Evolutionary conservation across 805 yeast species (phyloP).

Genomic region (Deakozyma indianensis): DNA sequence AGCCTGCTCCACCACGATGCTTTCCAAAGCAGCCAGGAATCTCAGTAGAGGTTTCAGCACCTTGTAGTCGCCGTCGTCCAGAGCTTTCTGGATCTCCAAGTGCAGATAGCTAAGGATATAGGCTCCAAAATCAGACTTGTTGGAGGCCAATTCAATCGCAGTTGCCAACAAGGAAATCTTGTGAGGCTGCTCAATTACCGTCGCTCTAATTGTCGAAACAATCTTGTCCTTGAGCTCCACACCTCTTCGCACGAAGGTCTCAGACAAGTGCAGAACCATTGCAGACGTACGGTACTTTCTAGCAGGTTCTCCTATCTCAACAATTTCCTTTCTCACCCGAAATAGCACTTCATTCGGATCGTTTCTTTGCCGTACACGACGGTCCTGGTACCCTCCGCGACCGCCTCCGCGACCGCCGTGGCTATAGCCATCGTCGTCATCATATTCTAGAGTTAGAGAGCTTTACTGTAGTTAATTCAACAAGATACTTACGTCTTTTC

Average conservation of each 20-base stretch:
- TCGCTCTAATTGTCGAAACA: slow-evolving; percentile 50
- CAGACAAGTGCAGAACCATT: slow-evolving; percentile 18
- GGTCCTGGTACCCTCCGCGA: not conserved
- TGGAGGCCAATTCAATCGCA: slow-evolving; percentile 48
- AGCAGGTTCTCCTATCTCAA: slow-evolving; percentile 47
- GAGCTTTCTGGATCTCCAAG: slow-evolving; percentile 40
- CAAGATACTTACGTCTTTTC: not conserved
- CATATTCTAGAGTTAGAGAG: not conserved
- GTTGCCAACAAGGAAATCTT: slow-evolving; percentile 62
- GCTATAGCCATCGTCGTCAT: not conserved
- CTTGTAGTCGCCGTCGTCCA: slow-evolving; percentile 41
- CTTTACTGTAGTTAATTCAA: not conserved
- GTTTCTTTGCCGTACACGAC: not conserved
- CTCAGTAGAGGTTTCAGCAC: slow-evolving; percentile 57
- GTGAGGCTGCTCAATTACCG: slow-evolving; percentile 80
- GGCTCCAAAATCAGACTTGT: slow-evolving; percentile 51
- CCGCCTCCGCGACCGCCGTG: not conserved
- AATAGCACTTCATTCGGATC: not conserved
- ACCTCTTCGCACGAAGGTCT: slow-evolving; percentile 33
- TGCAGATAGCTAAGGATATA: slow-evolving; percentile 57
- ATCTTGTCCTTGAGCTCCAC: slow-evolving; percentile 50
- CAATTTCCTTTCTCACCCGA: slow-evolving; percentile 26
- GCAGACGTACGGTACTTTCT: slow-evolving; percentile 12
- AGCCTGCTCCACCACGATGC: slow-evolving; percentile 42
- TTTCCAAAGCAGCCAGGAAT: slow-evolving; percentile 50